These are phyloP conservation scores for Peribolospora kevripleyi DNA, from an alignment of 768 basidiomycete genomes.

Conservation along the genomic window DNA sequence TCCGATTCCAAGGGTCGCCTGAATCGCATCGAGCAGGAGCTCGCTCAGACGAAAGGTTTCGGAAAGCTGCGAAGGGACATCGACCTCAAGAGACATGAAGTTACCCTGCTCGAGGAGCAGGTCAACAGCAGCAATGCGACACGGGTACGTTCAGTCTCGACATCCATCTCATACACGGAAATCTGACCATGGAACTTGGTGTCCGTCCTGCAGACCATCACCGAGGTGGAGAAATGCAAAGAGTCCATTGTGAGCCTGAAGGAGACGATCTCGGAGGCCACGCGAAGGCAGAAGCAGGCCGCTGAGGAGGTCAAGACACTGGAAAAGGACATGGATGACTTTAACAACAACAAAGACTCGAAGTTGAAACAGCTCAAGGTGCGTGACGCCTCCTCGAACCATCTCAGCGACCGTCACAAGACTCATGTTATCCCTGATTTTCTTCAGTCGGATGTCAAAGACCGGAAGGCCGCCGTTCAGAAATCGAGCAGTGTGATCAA, in stretches of 20 bases:
- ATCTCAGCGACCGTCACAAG: background rate
- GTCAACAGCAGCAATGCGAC: slow-evolving; percentile 71
- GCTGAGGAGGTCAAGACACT: slow-evolving; percentile 58
- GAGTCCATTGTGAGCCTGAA: slow-evolving; percentile 36
- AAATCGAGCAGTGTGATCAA: slow-evolving; percentile 64
- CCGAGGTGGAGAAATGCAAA: slow-evolving; percentile 52
- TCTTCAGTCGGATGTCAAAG: slow-evolving; percentile 45
- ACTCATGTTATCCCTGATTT: background rate
- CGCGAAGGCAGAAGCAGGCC: slow-evolving; percentile 51
- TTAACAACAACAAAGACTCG: slow-evolving; percentile 95
- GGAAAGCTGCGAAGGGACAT: slow-evolving; percentile 36
- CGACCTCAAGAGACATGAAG: slow-evolving; percentile 74
- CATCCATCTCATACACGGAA: background rate
- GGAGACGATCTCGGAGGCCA: slow-evolving; percentile 35
- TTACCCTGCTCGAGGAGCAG: slow-evolving; percentile 56
- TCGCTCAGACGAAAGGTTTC: slow-evolving; percentile 25
- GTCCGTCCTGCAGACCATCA: slow-evolving; percentile 35
- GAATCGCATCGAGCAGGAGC: slow-evolving; percentile 31
- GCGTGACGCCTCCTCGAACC: slow-evolving; percentile 5
- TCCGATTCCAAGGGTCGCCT: slow-evolving; percentile 29
- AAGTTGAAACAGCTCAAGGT: slow-evolving; percentile 88
- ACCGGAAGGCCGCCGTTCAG: slow-evolving; percentile 54
- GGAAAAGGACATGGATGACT: slow-evolving; percentile 92
- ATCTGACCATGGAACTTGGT: background rate
- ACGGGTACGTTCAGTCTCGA: slow-evolving; percentile 29